A percentile compares a stretch with the other conserved stretches of the same genome.
Conservation (phyloP, 2,329 filamentous ascomycete species). For the Hypoxylon sp. region DNA sequence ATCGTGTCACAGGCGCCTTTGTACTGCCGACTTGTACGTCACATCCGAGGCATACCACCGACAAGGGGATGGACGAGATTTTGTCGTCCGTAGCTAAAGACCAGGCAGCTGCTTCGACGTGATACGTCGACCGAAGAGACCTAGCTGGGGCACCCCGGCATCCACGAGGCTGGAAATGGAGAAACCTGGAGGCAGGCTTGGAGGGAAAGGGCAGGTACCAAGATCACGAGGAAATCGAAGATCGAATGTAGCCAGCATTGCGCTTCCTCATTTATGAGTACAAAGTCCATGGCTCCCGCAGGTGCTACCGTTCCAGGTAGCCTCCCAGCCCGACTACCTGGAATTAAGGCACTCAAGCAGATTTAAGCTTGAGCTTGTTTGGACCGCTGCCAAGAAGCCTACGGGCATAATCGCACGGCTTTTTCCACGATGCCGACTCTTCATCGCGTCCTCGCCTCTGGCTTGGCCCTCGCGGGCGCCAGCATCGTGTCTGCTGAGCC, state of each 20-base stretch:
- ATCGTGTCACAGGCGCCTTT: constrained; percentile 37
- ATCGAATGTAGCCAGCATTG: constrained; percentile 2
- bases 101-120: constrained; percentile 9
- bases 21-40: constrained; percentile 31
- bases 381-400: constrained; percentile 19
- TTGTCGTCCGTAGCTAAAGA: constrained; percentile 14
- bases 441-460: constrained; percentile 25
- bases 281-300: constrained; percentile 32
- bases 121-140: constrained; percentile 22
- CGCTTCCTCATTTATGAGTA: constrained; percentile 28
- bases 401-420: constrained; percentile 7
- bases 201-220: constrained; percentile 25
- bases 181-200: constrained; percentile 19
- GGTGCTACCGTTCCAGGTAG: constrained; percentile 20
- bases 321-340: constrained; percentile 15
- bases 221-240: constrained; percentile 39
- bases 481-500: constrained; percentile 47
- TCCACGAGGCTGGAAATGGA: constrained; percentile 28
- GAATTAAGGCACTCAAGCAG: constrained; percentile 15
- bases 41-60: constrained; percentile 42
- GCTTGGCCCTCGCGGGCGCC: constrained; percentile 33
- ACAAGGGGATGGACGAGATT: constrained; percentile 12
- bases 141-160: constrained; percentile 23
- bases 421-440: constrained; percentile 43
- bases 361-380: constrained; percentile 32